Percentiles rank a stretch among this genome's conserved stretches.
Conservation (phyloP, 768 basidiomycete genomes). For the Leccinum fibrillosum region DNA sequence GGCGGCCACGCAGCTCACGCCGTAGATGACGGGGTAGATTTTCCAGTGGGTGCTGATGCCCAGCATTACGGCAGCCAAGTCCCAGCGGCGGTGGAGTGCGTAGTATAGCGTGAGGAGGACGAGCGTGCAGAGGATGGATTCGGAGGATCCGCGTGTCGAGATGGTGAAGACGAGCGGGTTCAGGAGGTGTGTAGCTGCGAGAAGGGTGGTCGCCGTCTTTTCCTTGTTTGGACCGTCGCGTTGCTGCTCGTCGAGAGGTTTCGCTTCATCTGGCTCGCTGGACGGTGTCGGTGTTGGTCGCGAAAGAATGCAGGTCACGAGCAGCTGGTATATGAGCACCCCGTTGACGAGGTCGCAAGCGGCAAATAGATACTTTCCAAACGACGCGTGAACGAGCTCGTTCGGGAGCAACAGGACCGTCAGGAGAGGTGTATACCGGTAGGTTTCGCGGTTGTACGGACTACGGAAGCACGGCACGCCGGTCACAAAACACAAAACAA, state of each 20-base stretch:
- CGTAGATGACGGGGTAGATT: conserved; percentile 93
- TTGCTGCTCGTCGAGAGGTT: conserved; percentile 2
- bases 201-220: conserved; percentile 43
- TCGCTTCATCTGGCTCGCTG: not conserved
- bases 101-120: conserved; percentile 69
- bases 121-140: conserved; percentile 78
- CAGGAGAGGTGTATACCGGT: conserved; percentile 93
- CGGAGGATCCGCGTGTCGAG: conserved; percentile 95
- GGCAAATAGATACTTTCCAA: conserved; percentile 90
- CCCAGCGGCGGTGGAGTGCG: conserved; percentile 58
- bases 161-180: conserved; percentile 96
- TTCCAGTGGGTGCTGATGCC: conserved; percentile 94
- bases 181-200: conserved; percentile 73
- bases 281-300: not conserved
- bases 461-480: conserved; percentile 37
- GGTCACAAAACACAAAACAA: not conserved
- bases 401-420: conserved; percentile 83
- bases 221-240: not conserved
- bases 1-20: conserved; percentile 58
- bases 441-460: conserved; percentile 89
- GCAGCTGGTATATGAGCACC: conserved; percentile 61
- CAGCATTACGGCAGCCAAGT: conserved; percentile 63
- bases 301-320: conserved; percentile 50
- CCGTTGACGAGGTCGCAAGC: conserved; percentile 80
- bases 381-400: conserved; percentile 72